phyloP scores from a whole-genome alignment of 371 early-diverging fungal species.

The Saksenaea oblongispora region DNA sequence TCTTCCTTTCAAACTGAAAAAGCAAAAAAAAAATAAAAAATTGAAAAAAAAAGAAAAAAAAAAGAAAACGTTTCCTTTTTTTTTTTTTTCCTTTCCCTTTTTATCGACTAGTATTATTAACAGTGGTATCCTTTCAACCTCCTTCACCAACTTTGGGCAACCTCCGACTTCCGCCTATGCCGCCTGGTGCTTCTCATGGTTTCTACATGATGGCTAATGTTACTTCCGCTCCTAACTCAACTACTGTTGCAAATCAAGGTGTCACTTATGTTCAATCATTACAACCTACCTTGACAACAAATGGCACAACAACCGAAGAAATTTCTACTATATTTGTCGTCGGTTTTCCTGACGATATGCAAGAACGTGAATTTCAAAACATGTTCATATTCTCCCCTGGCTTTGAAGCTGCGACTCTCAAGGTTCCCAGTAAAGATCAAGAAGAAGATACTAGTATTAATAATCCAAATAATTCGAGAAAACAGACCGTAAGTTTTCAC shows the following conservation, averaged over 20 bases:
- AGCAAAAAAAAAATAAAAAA: too few species aligned
- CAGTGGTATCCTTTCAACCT: conserved; percentile 10
- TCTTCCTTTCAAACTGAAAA: not conserved
- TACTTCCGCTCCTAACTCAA: not conserved
- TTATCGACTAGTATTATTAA: not conserved
- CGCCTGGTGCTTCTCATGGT: conserved; percentile 8
- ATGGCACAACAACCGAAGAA: conserved; percentile 38
- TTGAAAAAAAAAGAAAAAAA: not conserved
- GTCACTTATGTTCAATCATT: not conserved
- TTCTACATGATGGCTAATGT: conserved; percentile 11
- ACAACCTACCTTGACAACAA: not conserved
- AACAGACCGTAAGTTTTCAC: conserved; percentile 22
- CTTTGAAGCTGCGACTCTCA: conserved; percentile 92
- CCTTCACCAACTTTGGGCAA: conserved; percentile 5
- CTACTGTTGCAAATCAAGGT: not conserved
- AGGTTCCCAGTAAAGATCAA: conserved; percentile 67
- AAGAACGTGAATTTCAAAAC: conserved; percentile 94
- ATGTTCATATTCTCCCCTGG: conserved; percentile 94
- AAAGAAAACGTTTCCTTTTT: not conserved
- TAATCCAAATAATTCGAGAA: conserved; percentile 10
- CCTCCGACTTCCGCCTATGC: conserved; percentile 8
- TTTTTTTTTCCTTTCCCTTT: not conserved
- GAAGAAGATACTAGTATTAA: conserved; percentile 42
- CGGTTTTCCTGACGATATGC: conserved; percentile 95
- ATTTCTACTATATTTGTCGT: conserved; percentile 95